These are phyloP conservation scores for Alternaria longipes DNA, from an alignment of 2,329 filamentous ascomycete genomes.

Conservation along the genomic window DNA sequence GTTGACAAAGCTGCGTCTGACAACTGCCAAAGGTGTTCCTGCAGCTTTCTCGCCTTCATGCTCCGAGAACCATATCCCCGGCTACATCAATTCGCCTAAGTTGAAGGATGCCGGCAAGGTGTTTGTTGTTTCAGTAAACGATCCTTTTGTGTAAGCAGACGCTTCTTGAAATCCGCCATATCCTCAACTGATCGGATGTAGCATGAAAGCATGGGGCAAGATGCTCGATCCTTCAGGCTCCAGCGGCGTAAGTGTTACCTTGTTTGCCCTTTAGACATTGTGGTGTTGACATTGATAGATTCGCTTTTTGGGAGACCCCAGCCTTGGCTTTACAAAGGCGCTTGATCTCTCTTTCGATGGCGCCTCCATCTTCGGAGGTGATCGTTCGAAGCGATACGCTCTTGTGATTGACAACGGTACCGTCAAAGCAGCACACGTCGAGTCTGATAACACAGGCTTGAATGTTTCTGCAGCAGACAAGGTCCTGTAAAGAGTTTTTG, in stretches of 20 bases:
- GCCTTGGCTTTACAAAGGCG: conserved; percentile 80
- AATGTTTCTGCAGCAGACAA: conserved; percentile 58
- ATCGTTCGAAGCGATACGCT: conserved; percentile 87
- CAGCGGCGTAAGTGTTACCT: conserved; percentile 73
- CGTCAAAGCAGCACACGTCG: conserved; percentile 81
- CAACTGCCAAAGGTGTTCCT: conserved; percentile 42
- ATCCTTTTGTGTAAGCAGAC: conserved; percentile 82
- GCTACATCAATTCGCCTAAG: conserved; percentile 82
- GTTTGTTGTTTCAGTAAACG: conserved; percentile 92
- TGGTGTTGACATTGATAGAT: conserved; percentile 64
- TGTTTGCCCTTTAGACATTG: neutral
- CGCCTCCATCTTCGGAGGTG: conserved; percentile 79
- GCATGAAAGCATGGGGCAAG: conserved; percentile 89
- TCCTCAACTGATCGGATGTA: conserved; percentile 50
- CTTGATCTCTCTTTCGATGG: conserved; percentile 86
- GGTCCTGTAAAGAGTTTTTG: conserved; percentile 31
- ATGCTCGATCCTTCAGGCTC: conserved; percentile 77
- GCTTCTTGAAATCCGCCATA: neutral
- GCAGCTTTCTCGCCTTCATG: conserved; percentile 66
- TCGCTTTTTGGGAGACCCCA: conserved; percentile 87
- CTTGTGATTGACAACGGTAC: conserved; percentile 84
- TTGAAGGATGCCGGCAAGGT: conserved; percentile 83
- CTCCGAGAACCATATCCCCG: conserved; percentile 78
- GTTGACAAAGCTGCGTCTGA: conserved; percentile 14
- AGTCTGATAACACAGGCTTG: conserved; percentile 87